Conservation (phyloP, 305 asterid genomes). For the Striga hermonthica region DNA sequence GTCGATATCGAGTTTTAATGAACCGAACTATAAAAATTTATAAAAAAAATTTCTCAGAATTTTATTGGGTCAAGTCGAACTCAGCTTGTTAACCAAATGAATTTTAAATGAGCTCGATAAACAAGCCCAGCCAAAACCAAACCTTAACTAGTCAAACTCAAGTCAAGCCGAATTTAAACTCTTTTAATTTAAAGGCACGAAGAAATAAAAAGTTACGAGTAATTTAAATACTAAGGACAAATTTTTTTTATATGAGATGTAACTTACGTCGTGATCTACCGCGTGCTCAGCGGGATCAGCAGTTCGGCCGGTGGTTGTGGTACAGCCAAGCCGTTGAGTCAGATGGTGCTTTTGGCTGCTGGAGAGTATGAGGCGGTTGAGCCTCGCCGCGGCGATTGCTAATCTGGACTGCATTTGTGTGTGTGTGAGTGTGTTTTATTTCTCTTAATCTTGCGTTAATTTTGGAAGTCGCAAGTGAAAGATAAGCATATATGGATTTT, state of each 20-base stretch:
- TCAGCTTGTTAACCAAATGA: too few relatives aligned
- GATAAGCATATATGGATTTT: neutral
- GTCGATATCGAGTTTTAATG: too few relatives aligned
- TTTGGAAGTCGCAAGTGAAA: neutral
- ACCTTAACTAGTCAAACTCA: too few relatives aligned
- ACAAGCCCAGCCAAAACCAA: neutral
- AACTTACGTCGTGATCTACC: conserved; percentile 57
- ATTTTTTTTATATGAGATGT: too few relatives aligned
- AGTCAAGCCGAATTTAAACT: neutral
- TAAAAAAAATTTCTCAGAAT: too few relatives aligned
- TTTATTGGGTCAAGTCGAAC: too few relatives aligned
- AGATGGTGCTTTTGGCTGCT: conserved; percentile 1
- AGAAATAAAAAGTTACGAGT: neutral
- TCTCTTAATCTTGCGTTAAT: neutral
- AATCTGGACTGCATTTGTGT: conserved; percentile 48
- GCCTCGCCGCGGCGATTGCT: conserved; percentile 35
- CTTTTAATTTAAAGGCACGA: neutral
- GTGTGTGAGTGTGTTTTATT: neutral
- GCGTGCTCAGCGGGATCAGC: conserved; percentile 67
- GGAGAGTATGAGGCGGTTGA: conserved; percentile 29
- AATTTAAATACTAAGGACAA: too few relatives aligned
- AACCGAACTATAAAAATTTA: too few relatives aligned
- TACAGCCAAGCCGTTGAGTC: conserved; percentile 29
- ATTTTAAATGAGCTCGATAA: neutral
- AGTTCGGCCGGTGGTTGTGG: conserved; percentile 45